Evolutionary conservation across 116 monocot genomes (phyloP).

Genomic region (Phalaenopsis hybrid): DNA sequence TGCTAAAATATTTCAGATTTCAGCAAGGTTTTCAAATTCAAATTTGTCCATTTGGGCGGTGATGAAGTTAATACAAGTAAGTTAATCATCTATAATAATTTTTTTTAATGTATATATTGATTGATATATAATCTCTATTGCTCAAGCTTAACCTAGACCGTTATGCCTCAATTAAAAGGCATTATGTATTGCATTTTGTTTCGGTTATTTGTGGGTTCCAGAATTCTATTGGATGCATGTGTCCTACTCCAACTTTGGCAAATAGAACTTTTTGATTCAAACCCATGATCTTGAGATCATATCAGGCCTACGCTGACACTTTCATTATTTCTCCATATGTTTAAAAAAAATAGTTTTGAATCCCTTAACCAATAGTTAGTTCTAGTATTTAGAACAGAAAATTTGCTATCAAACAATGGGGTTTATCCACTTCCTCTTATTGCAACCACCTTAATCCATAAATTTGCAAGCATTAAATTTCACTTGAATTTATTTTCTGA

Average conservation of each 20-base stretch:
- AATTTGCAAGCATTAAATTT: no score
- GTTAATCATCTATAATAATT: neutral
- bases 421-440: neutral
- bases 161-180: neutral
- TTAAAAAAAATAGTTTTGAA: neutral
- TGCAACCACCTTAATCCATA: neutral
- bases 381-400: neutral
- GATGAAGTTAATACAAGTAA: conserved; percentile 93
- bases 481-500: no score
- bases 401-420: neutral
- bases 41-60: conserved; percentile 89
- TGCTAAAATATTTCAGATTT: conserved; percentile 59
- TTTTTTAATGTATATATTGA: neutral
- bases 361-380: neutral
- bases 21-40: conserved; percentile 93
- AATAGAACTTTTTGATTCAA: neutral
- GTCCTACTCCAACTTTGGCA: neutral
- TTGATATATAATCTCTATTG: neutral
- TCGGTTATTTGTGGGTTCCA: neutral
- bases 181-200: neutral
- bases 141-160: neutral
- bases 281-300: neutral
- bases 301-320: neutral
- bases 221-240: neutral
- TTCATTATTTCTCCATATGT: neutral